phyloP scores from a whole-genome alignment of 805 yeast species.

The Metschnikowia picachoensis region DNA sequence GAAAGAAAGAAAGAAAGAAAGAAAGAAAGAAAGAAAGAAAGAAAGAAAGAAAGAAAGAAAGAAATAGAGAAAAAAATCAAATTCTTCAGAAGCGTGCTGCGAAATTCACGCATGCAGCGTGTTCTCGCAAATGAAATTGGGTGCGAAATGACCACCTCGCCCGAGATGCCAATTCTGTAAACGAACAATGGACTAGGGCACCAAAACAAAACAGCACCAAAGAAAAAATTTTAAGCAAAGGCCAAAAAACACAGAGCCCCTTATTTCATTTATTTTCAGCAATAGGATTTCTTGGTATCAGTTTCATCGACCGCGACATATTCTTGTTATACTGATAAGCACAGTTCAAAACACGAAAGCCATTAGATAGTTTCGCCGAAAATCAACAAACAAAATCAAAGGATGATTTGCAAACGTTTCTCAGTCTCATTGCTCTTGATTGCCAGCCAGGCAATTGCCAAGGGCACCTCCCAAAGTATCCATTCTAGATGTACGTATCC shows the following conservation, averaged over 20 bases:
- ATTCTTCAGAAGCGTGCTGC: no score
- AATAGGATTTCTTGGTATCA: no score
- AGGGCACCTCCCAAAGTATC: slow-evolving; percentile 3
- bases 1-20: no score
- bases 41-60: no score
- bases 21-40: not conserved
- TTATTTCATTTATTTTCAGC: not conserved
- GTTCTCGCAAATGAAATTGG: not conserved
- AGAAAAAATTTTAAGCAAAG: not conserved
- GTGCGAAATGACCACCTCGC: slow-evolving; percentile 2
- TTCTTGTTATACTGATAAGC: no score
- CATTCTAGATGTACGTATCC: slow-evolving; percentile 8
- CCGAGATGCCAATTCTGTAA: not conserved
- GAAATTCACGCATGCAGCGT: no score
- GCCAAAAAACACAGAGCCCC: not conserved
- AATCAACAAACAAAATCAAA: not conserved
- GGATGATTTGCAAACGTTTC: not conserved
- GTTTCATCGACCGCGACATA: no score
- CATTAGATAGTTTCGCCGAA: not conserved
- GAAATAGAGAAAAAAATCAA: no score
- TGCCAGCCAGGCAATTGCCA: slow-evolving; percentile 1
- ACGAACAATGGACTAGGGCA: not conserved
- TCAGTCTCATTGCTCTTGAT: not conserved
- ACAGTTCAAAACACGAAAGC: no score
- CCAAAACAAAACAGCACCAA: not conserved